Conservation (phyloP, 352 stramenopile genomes). For the Chrysophaeum taylorii region DNA sequence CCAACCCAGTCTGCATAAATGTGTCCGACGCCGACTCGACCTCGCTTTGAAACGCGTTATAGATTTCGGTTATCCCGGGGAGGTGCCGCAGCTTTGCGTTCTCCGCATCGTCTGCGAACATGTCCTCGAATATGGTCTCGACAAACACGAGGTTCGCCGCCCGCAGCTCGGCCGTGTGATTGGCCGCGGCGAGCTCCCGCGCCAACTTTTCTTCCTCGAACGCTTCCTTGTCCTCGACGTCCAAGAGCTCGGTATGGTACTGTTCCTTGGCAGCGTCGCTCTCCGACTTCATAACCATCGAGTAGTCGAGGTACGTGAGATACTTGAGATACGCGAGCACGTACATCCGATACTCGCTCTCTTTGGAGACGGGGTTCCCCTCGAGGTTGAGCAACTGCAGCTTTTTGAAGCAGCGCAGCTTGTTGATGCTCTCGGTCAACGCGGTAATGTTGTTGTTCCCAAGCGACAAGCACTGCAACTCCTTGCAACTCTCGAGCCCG, state of each 20-base stretch:
- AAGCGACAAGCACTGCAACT: conserved; percentile 76
- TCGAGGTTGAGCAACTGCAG: conserved; percentile 76
- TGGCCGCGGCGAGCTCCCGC: conserved; percentile 58
- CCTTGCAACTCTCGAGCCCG: conserved; percentile 69
- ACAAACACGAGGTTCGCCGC: conserved; percentile 72
- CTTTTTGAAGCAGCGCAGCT: conserved; percentile 37
- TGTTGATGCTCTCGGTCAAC: conserved; percentile 49
- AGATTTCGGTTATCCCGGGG: conserved; percentile 67
- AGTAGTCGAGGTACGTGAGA: conserved; percentile 83
- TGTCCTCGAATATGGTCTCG: conserved; percentile 62
- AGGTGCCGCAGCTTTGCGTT: conserved; percentile 76
- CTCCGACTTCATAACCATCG: conserved; percentile 54
- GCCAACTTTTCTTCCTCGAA: conserved; percentile 41
- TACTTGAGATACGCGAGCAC: conserved; percentile 77
- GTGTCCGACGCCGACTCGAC: conserved; percentile 44
- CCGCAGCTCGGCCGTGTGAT: conserved; percentile 60
- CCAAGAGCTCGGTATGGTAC: conserved; percentile 65
- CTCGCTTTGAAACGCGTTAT: conserved; percentile 72
- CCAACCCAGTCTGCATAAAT: conserved; percentile 24
- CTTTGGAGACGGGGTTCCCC: conserved; percentile 77
- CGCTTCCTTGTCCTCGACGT: conserved; percentile 46
- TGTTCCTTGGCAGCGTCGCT: conserved; percentile 60
- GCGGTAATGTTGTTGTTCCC: conserved; percentile 74
- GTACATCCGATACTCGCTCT: conserved; percentile 76
- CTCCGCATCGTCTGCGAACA: conserved; percentile 80